Percentiles rank a stretch among this genome's conserved stretches.
These are phyloP conservation scores for Kodamaea restingae DNA, from an alignment of 805 yeast species.

Conservation along the genomic window DNA sequence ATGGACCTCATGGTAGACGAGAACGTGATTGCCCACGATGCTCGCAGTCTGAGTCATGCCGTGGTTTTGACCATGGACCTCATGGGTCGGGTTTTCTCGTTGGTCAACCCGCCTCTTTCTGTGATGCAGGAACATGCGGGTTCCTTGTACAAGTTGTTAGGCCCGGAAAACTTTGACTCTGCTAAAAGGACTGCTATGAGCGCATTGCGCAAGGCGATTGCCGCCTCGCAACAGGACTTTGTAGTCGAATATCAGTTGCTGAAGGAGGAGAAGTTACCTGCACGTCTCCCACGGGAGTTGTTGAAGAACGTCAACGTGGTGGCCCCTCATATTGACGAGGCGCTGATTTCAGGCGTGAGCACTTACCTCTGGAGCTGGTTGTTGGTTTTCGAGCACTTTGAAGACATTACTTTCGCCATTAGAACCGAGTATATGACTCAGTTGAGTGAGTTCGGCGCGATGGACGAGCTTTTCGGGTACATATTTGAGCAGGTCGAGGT, in stretches of 20 bases:
- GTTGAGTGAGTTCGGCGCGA: constrained; percentile 42
- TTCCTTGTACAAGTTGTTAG: constrained; percentile 32
- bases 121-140: constrained; percentile 28
- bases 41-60: constrained; percentile 26
- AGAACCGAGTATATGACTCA: constrained; percentile 58
- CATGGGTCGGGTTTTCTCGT: constrained; percentile 26
- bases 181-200: constrained; percentile 43
- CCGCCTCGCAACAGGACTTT: constrained; percentile 49
- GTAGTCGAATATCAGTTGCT: constrained; percentile 60
- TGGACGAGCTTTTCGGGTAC: constrained; percentile 49
- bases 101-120: constrained; percentile 22
- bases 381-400: constrained; percentile 57
- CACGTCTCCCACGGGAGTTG: constrained; percentile 35
- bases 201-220: constrained; percentile 39
- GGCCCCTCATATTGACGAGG: constrained; percentile 17
- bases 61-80: constrained; percentile 33
- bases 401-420: constrained; percentile 60
- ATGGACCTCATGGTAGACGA: constrained; percentile 39
- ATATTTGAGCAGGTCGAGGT: constrained; percentile 53
- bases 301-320: constrained; percentile 5
- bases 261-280: constrained; percentile 28
- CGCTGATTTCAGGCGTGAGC: constrained; percentile 17
- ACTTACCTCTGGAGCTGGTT: constrained; percentile 67
- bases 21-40: constrained; percentile 15
- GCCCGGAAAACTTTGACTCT: constrained; percentile 14